Base-by-base conservation (phyloP, 108 stramenopile genomes). In the Cyclostephanos invisitatus region DNA sequence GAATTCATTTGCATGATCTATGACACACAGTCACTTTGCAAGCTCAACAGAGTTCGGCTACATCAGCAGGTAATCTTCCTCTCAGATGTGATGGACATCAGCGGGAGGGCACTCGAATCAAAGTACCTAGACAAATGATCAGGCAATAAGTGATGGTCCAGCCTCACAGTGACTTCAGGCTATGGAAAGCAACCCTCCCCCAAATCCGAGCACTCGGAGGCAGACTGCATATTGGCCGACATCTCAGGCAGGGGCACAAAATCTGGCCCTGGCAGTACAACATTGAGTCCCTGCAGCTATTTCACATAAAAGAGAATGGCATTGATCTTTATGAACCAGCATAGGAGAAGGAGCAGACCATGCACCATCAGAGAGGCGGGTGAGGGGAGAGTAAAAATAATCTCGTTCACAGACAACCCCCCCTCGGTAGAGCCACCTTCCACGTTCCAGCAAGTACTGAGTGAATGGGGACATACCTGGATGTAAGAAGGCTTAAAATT, bases 401-500 rank as follows among this genome's bases (percentile, higher is more conserved):
- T 21, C 51, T 15, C 51, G n/a, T 24, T 24, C 51, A 53, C 51
- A 7, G 51, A 53, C 15, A 17, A 17, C 15, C n/a, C 48, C 15
- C 48, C 15, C n/a, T 2, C 48, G 1, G 2, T 18, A 4, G 1
- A 2, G 3, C n/a, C 15, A 2, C 48, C 48, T 2, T 2, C 18
- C n/a, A 49, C 48, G 2, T 55, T 55, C 24, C 29, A 27, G 56
- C 27, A 29, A 17, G 28, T 58, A 0, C 6, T 58, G 9, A 3
- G 12, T 1, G 27, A 28, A 0, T 58, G 56, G 56, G 56, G 56
- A 15, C 24, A 24, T 0, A 17, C 14, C 5, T 58, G 67, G 49
- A 54, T 56, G 36, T 68, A 53, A 53, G 35, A 68, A 1, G n/a
- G 27, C 9, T 36, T n/a, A n/a, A n/a, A n/a, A n/a, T n/a, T n/a